Conservation (phyloP, 2,329 filamentous ascomycete genomes). For the Exophiala sp. region DNA sequence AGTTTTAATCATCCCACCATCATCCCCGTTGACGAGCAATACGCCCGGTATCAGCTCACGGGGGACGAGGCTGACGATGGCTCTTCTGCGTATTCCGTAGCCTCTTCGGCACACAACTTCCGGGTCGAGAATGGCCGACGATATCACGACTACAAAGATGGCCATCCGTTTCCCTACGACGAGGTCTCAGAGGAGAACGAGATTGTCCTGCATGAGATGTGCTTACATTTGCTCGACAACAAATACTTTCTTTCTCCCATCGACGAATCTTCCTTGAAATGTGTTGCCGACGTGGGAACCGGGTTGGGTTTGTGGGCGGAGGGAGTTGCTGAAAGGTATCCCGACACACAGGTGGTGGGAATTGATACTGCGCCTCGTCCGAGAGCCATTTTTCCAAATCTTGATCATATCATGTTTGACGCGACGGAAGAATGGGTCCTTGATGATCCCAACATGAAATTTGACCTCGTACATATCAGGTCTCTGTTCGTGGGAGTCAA, state of each 20-base stretch:
- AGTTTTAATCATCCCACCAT: constrained; percentile 14
- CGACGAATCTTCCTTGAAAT: constrained; percentile 19
- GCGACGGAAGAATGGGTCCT: constrained; percentile 36
- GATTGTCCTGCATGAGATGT: constrained; percentile 18
- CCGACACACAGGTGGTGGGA: constrained; percentile 33
- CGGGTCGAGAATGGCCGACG: constrained; percentile 34
- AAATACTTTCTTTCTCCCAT: constrained; percentile 25
- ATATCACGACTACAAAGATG: constrained; percentile 33
- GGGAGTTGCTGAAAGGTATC: constrained; percentile 32
- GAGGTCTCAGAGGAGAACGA: constrained; percentile 25
- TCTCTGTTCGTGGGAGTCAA: constrained; percentile 34
- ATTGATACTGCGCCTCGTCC: constrained; percentile 36
- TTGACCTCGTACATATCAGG: constrained; percentile 43
- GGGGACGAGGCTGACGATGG: constrained; percentile 16
- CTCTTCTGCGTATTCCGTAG: constrained; percentile 27
- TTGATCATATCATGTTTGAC: constrained; percentile 34
- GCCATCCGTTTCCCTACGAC: constrained; percentile 31
- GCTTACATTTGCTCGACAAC: constrained; percentile 21
- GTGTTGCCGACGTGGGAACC: constrained; percentile 33
- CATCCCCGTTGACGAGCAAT: constrained; percentile 23
- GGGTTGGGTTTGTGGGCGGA: constrained; percentile 34
- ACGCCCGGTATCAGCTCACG: constrained; percentile 9
- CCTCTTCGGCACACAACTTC: constrained; percentile 30
- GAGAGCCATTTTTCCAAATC: constrained; percentile 30
- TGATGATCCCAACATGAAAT: constrained; percentile 31